Base-by-base conservation (phyloP, 495 filamentous ascomycete genomes). In the Clohesyomyces aquaticus region DNA sequence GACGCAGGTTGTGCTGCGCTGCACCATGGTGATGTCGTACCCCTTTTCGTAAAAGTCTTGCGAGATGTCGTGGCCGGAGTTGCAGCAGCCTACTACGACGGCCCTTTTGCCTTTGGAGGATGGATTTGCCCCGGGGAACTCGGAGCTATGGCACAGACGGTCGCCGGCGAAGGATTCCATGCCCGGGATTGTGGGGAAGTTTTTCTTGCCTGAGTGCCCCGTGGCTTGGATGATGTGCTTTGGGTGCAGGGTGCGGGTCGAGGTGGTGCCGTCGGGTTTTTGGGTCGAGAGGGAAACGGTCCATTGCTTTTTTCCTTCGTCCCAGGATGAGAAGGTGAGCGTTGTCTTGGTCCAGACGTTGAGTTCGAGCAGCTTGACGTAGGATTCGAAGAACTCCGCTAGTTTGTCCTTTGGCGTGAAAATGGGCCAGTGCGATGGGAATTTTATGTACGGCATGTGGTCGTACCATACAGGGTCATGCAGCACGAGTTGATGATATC, bases 41-140 rank as follows among this genome's bases (percentile, higher is more conserved):
- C 91, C 91, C 42, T 89, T 85, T 69, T 93, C 89, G 71, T 85
- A 86, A 70, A 81, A 93, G 66, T 93, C 87, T 71, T 93, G 89
- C 28, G 88, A 86, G 63, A 95, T 95, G 71, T 95, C 91, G 66
- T 93, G 86, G 11, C 80, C 85, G 1, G 88, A 92, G 71, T 93
- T 94, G 74, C 91, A 91, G 27, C 85, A 87, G 3, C 91, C 91
- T 6, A 96, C 81, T 0, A 96, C 83, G 19, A 94, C 75, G 1
- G 84, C 91, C 65, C 86, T 88, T 70, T 87, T 90, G 0, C 83
- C 83, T 21, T 78, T 77, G 11, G 87, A 85, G 26, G 62, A 48
- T 43, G 55, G 49, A 8, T 23, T 48, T 18, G 70, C 68, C 35
- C 62, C 68, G 1, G 51, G 35, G 70, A 89, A 91, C 28, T 90